Base-by-base conservation (phyloP, 306 rosid genomes). In the Trichosanthes truncata region DNA sequence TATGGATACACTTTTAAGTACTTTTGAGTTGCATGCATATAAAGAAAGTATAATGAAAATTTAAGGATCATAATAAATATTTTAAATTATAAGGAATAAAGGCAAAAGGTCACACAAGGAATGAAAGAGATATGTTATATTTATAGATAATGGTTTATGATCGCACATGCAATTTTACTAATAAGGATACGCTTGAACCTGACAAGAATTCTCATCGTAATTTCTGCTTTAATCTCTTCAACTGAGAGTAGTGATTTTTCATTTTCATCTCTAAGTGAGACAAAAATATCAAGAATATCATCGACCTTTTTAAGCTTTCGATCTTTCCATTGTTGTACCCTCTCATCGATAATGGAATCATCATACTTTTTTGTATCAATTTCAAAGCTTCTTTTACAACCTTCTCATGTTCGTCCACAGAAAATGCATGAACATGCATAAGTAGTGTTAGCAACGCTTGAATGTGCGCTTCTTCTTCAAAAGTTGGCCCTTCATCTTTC, bases 241-340 rank as follows among this genome's bases (percentile, higher is more conserved):
- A 0, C 4, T 15, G 91, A 74, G 36, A 89, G 13, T 1, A 82
- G 7, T 1, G 82, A 77, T 1, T 77, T 46, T 25, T 73, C 57
- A 23, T 84, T 52, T 4, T 57, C 62, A 75, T 53, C 86, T 75
- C 84, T 85, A 3, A 81, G 65, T 0, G 85, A 12, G 40, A 89
- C 79, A 41, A 89, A 21, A 25, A 57, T 10, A 57, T 57, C 65
- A 57, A 57, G 65, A 57, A 57, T 57, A 20, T 57, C 65, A 21
- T 21, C 81, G 2, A 2, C 57, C 40, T 60, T 45, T 18, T 25
- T 52, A 80, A 43, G 86, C 12, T 7, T 69, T 7, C 7, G 36
- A 60, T 60, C 35, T 60, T 25, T 23, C 66, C 36, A 61, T 61
- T 11, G 40, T 12, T 61, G 74, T 13, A 67, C 26, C 10, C 74